Percentiles rank a stretch among this genome's conserved stretches.
Conservation (phyloP, 352 stramenopile species). For the Pythium rhizo-oryzae region DNA sequence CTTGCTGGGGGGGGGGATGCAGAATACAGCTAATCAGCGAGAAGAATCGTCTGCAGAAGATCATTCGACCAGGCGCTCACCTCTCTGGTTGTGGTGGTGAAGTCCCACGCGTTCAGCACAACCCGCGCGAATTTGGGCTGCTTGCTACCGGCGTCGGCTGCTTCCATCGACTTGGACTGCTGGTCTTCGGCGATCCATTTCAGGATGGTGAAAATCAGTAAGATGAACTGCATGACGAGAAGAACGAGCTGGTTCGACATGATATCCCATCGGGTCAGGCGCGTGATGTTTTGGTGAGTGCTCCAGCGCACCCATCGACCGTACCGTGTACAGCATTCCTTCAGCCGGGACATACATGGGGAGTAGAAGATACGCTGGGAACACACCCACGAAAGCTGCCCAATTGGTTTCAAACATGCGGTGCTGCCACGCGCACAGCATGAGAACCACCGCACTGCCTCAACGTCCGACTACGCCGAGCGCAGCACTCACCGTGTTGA, state of each 20-base stretch:
- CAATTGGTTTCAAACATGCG: constrained; percentile 21
- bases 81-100: constrained; percentile 44
- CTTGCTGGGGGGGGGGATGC: constrained; percentile 39
- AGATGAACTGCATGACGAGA: constrained; percentile 44
- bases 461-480: neutral
- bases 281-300: too few relatives aligned
- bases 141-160: constrained; percentile 45
- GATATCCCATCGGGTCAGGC: neutral
- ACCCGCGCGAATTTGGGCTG: constrained; percentile 65
- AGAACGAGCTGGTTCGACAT: constrained; percentile 39
- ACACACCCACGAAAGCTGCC: constrained; percentile 41
- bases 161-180: constrained; percentile 56
- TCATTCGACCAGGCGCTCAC: constrained; percentile 27
- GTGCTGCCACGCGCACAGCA: neutral
- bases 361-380: constrained; percentile 57
- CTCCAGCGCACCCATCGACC: neutral
- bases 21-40: neutral
- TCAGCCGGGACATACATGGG: constrained; percentile 62
- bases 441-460: neutral
- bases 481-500: constrained; percentile 22
- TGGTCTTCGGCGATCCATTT: constrained; percentile 82
- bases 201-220: constrained; percentile 59
- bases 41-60: neutral
- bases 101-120: constrained; percentile 79
- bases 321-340: constrained; percentile 57